Conservation (phyloP, 140 eudicot species). For the Erigeron philadelphicus region DNA sequence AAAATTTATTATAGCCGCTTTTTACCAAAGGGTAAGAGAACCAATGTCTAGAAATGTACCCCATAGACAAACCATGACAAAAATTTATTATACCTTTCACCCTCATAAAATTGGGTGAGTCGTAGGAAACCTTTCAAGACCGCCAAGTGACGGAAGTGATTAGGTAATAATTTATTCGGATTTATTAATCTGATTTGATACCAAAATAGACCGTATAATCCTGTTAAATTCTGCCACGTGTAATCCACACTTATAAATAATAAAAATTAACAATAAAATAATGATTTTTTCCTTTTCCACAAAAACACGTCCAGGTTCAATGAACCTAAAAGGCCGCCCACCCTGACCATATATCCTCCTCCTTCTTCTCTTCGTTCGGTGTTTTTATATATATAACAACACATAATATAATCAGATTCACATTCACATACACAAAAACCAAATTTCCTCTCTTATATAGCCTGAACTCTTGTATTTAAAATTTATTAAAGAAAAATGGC, state of each 20-base stretch:
- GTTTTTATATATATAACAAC: constrained; percentile 2
- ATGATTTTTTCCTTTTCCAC: constrained; percentile 4
- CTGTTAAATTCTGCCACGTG: constrained; percentile 31
- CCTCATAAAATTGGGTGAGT: not conserved
- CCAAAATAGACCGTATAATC: constrained; percentile 2
- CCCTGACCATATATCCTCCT: constrained; percentile 16
- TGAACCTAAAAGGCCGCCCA: constrained; percentile 47
- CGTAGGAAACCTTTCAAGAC: constrained; percentile 13
- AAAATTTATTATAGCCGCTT: no score
- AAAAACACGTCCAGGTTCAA: constrained; percentile 65
- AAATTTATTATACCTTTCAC: no score
- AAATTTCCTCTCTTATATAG: no score
- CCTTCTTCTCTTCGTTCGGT: constrained; percentile 12
- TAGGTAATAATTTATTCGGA: not conserved
- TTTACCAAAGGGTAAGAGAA: no score
- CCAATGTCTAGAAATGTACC: no score
- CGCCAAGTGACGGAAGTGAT: constrained; percentile 39
- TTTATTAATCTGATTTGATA: no score
- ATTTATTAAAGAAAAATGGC: constrained; percentile 52
- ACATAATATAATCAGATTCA: no score
- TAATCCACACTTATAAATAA: not conserved
- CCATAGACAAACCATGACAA: no score
- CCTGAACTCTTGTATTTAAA: no score
- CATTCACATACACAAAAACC: no score
- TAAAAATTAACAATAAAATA: no score